A percentile compares a stretch with the other conserved stretches of the same genome.
Conservation (phyloP, 768 basidiomycete species). For the Tephrocybe sp. region DNA sequence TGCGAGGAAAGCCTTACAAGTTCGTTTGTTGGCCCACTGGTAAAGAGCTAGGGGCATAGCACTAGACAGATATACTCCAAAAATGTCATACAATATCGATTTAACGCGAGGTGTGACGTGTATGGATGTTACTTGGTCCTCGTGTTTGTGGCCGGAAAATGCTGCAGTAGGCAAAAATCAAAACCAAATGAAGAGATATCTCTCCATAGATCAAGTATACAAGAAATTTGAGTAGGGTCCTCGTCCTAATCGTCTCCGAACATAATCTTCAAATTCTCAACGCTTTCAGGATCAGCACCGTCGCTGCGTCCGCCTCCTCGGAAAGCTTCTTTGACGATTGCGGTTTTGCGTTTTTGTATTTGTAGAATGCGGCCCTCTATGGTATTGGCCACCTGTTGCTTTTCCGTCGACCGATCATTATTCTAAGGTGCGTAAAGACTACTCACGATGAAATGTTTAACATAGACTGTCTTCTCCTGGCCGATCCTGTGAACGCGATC, state of each 20-base stretch:
- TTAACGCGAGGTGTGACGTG: too few relatives aligned
- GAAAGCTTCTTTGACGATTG: constrained; percentile 85
- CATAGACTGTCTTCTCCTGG: constrained; percentile 78
- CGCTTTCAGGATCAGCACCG: constrained; percentile 63
- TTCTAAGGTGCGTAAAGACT: constrained; percentile 1
- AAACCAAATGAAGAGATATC: too few relatives aligned
- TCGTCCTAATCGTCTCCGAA: constrained; percentile 48
- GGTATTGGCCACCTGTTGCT: constrained; percentile 60
- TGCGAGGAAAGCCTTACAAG: constrained; percentile 23
- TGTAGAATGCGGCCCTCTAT: constrained; percentile 79
- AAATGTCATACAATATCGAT: too few relatives aligned
- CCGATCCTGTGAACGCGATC: constrained; percentile 87
- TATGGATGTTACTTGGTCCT: too few relatives aligned
- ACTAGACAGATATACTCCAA: too few relatives aligned
- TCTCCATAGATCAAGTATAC: neutral
- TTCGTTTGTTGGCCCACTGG: constrained; percentile 27
- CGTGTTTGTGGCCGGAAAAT: too few relatives aligned
- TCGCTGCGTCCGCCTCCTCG: constrained; percentile 47
- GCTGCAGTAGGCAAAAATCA: too few relatives aligned
- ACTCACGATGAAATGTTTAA: constrained; percentile 81
- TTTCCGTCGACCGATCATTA: too few relatives aligned
- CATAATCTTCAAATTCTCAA: constrained; percentile 83
- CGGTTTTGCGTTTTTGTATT: constrained; percentile 86
- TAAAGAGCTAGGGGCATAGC: neutral
- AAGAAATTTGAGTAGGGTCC: neutral